A percentile compares a stretch with the other conserved stretches of the same genome.
phyloP scores from a whole-genome alignment of 345 rosid species.

The Streptanthus diversifolius region DNA sequence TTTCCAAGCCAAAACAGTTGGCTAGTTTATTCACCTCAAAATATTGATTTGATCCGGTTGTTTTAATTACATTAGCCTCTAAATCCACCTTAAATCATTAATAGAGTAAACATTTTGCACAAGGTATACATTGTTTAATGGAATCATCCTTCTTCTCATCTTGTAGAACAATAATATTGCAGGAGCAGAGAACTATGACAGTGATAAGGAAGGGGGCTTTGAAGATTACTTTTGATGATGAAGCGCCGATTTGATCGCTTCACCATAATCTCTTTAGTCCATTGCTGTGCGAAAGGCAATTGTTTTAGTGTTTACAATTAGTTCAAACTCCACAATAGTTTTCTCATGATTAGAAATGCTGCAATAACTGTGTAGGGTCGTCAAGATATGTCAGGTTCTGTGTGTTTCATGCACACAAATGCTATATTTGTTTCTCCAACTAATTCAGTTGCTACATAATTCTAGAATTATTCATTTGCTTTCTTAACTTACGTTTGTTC shows the following conservation, averaged over 20 bases:
- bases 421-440: conserved; percentile 21
- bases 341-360: conserved; percentile 16
- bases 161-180: conserved; percentile 39
- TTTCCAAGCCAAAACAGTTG: not conserved
- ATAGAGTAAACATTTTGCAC: not conserved
- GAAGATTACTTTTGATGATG: conserved; percentile 74
- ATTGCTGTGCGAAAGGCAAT: conserved; percentile 27
- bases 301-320: conserved; percentile 20
- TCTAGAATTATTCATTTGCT: not conserved
- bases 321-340: conserved; percentile 17
- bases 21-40: not conserved
- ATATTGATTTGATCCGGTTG: not conserved
- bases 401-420: conserved; percentile 9
- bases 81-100: conserved; percentile 1
- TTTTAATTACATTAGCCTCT: not conserved
- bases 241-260: conserved; percentile 3
- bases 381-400: conserved; percentile 7
- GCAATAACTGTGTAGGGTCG: conserved; percentile 11
- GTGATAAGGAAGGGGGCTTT: conserved; percentile 67
- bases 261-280: conserved; percentile 3
- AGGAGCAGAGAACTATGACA: conserved; percentile 52
- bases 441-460: not conserved
- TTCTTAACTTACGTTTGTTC: rapidly evolving
- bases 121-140: conserved; percentile 16
- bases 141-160: conserved; percentile 22